Base-by-base conservation (phyloP, 306 rosid genomes). In the Benincasa hispida region DNA sequence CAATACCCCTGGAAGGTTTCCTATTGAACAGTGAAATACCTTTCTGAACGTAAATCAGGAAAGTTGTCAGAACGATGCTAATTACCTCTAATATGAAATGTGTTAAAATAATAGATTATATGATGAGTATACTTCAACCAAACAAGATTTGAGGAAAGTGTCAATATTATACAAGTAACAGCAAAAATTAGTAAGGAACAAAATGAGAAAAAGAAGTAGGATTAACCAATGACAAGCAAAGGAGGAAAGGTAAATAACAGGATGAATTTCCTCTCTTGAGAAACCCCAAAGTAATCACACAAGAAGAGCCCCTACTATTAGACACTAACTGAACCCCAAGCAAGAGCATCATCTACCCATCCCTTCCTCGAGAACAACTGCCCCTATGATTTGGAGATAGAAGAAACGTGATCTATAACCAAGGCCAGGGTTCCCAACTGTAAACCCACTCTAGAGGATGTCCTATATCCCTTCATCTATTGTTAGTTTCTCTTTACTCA, bases 1-100 rank as follows among this genome's bases (percentile, higher is more conserved):
- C 99, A 82, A 95, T 85, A 74, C 99, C 99, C 86, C 92, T 90
- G 84, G 93, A 87, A 79, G 99, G 98, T 82, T 92, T 95, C 87
- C 98, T 82, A 76, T 92, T 95, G 85, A 95, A 95, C 72, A 89
- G 88, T 48, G 96, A 80, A 82, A 95, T 89, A 78, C 99, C 99
- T 88, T 90, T 95, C 99, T 95, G 99, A 89, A 89, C 81, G 72
- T 50, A 86, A 90, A 79, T 83, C 84, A 88, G 75, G 67, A 82
- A 83, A 81, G 79, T 55, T 57, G 67, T 89, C 78, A 95, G 78
- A 53, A 75, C 42, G 77, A 83, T 56, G 57, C 45, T 50, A 70
- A 65, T 77, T 56, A 79, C 83, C 74, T 57, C 68, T 39, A 76
- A 82, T 76, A 54, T 2, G 24, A 78, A 74, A 81, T 57, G 78